phyloP scores from a whole-genome alignment of 805 yeast genomes.

The Candida bentonensis region DNA sequence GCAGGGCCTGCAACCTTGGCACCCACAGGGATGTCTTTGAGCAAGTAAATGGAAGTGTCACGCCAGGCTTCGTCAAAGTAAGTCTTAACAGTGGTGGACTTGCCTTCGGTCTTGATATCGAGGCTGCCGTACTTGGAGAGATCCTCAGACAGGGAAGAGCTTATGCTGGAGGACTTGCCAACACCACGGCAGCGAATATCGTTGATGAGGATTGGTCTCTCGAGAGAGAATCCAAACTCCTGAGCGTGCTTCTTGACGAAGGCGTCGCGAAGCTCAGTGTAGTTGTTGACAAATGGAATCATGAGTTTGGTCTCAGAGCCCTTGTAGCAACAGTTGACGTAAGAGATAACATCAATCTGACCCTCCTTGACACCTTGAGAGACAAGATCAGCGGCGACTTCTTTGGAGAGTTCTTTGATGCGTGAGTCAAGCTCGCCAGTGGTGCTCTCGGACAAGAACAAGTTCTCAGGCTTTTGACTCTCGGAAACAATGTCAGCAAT shows the following conservation, averaged over 20 bases:
- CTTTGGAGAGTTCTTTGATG: slow-evolving; percentile 29
- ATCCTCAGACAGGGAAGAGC: slow-evolving; percentile 26
- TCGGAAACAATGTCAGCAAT: slow-evolving; percentile 78
- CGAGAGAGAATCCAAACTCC: slow-evolving; percentile 61
- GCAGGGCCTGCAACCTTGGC: slow-evolving; percentile 53
- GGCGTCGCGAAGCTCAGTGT: slow-evolving; percentile 25
- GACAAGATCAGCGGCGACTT: slow-evolving; percentile 28
- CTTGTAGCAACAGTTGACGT: slow-evolving; percentile 62
- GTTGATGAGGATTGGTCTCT: slow-evolving; percentile 48
- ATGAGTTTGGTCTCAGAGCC: slow-evolving; percentile 86
- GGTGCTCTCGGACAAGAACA: slow-evolving; percentile 23
- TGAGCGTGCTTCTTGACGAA: slow-evolving; percentile 45
- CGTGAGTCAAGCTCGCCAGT: slow-evolving; percentile 27
- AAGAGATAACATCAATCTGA: slow-evolving; percentile 43
- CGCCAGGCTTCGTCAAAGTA: slow-evolving; percentile 41
- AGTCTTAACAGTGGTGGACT: not conserved
- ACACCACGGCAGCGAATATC: slow-evolving; percentile 64
- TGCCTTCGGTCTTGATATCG: slow-evolving; percentile 4
- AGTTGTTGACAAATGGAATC: slow-evolving; percentile 24
- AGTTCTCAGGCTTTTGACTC: slow-evolving; percentile 57
- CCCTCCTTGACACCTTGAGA: slow-evolving; percentile 40
- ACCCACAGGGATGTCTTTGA: slow-evolving; percentile 43
- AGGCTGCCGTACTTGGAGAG: slow-evolving; percentile 24
- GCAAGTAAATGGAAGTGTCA: slow-evolving; percentile 39
- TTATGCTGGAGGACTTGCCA: slow-evolving; percentile 31